phyloP scores from a whole-genome alignment of 805 yeast species.

The Suhomyces tanzawaensis region DNA sequence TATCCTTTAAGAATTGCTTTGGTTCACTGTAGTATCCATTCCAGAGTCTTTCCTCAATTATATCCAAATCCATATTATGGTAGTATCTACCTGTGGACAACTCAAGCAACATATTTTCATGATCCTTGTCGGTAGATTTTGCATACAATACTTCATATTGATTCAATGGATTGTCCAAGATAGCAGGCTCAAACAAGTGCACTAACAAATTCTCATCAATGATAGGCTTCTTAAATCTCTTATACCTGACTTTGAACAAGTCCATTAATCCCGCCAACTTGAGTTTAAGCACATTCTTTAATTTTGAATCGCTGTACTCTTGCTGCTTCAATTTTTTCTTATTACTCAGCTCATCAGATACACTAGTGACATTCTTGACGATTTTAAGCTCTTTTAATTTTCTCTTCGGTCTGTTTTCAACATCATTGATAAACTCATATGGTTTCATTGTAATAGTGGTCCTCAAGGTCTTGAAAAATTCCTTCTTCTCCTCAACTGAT shows the following conservation, averaged over 20 bases:
- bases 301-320: slow-evolving; percentile 68
- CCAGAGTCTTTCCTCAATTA: slow-evolving; percentile 93
- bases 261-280: slow-evolving; percentile 89
- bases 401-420: slow-evolving; percentile 53
- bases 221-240: slow-evolving; percentile 85
- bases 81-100: slow-evolving; percentile 67
- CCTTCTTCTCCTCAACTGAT: slow-evolving; percentile 41
- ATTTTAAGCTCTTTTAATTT: slow-evolving; percentile 41
- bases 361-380: slow-evolving; percentile 17
- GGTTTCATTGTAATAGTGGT: slow-evolving; percentile 67
- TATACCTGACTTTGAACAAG: slow-evolving; percentile 78
- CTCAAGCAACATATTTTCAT: slow-evolving; percentile 78
- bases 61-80: slow-evolving; percentile 89
- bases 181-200: slow-evolving; percentile 72
- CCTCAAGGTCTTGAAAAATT: slow-evolving; percentile 56
- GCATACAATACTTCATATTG: slow-evolving; percentile 42
- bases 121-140: slow-evolving; percentile 42
- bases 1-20: slow-evolving; percentile 79
- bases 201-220: slow-evolving; percentile 73
- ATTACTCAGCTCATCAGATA: slow-evolving; percentile 27
- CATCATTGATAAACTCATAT: slow-evolving; percentile 60
- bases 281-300: slow-evolving; percentile 81
- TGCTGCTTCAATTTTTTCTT: slow-evolving; percentile 49
- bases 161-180: slow-evolving; percentile 34
- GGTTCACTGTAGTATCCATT: slow-evolving; percentile 95